These are phyloP conservation scores for Colletotrichum abscissum DNA, from an alignment of 2,329 filamentous ascomycete genomes.

Conservation along the genomic window DNA sequence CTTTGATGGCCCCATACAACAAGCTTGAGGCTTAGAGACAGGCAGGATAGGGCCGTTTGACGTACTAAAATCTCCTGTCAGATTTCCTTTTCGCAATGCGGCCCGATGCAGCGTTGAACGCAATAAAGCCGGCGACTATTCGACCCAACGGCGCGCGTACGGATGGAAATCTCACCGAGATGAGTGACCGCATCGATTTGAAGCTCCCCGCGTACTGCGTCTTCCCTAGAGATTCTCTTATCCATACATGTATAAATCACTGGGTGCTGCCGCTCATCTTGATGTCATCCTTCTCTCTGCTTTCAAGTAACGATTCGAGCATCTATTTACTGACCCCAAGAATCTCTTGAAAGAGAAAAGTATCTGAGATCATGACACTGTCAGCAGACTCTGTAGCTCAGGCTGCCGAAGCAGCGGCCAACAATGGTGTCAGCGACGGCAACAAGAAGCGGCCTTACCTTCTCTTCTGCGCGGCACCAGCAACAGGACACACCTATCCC, in stretches of 20 bases:
- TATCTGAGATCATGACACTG: constrained; percentile 8
- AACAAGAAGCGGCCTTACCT: constrained; percentile 42
- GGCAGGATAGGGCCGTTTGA: neutral
- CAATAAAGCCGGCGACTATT: neutral
- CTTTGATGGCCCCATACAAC: too few relatives aligned
- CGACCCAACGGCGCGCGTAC: neutral
- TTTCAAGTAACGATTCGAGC: too few relatives aligned
- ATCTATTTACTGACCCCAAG: neutral
- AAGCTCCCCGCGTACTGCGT: neutral
- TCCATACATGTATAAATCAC: neutral
- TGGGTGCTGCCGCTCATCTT: neutral
- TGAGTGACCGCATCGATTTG: neutral
- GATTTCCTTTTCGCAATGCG: neutral
- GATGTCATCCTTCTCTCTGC: neutral
- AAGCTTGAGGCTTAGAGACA: neutral
- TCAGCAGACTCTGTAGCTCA: neutral
- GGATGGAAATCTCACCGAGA: neutral
- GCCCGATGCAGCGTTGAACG: neutral
- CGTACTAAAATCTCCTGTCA: constrained; percentile 30
- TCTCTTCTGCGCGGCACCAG: constrained; percentile 42
- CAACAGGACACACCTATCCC: constrained; percentile 46
- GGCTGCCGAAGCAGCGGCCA: constrained; percentile 4
- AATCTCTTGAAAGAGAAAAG: too few relatives aligned
- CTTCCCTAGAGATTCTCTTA: neutral
- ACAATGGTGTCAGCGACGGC: constrained; percentile 18